Evolutionary conservation across 352 stramenopile genomes (phyloP), one percentile per base, ranked within the genome.

Genomic region (Hyaloperonospora brassicae): DNA sequence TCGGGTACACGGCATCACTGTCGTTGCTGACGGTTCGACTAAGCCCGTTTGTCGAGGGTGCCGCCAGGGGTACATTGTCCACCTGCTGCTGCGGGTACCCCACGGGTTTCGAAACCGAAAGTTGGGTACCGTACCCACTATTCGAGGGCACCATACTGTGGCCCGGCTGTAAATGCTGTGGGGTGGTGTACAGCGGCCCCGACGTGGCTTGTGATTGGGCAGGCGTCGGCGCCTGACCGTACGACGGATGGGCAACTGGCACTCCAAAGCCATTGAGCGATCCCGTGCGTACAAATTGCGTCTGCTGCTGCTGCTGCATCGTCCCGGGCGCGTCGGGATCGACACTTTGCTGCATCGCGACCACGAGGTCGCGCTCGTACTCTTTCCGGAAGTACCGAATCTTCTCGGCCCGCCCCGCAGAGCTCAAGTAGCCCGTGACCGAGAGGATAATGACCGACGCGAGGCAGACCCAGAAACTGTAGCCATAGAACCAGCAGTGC

Each of bases 401-500:
- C 59, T 92, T 92, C 49, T 92, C 82, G 0, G 82, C 82, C 10
- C 82, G 77, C 11, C 82, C 82, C 1, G 82, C 82, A 6, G 82
- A 92, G 41, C 82, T 92, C 42, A 84, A 44, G 57, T 92, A 92
- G 13, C 81, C 81, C 0, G 82, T 83, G 50, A 89, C 66, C 0
- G 79, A 87, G 25, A 90, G 68, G 39, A 88, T 64, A 59, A 89
- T 87, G 14, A 92, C 82, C 9, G 77, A 77, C 3, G 79, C 79
- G n/a, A 92, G 65, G 53, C 79, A 89, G 11, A 87, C 79, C 82
- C 82, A 92, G 48, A 92, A 92, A 59, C 82, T 92, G 57, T 79
- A 89, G 13, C 82, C 82, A 54, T 92, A 92, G 66, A 92, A 92
- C 82, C 82, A 92, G 64, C 82, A 92, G 42, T 73, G 73, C 82